Percentiles rank a stretch among this genome's conserved stretches.
phyloP scores from a whole-genome alignment of 306 rosid genomes.

The Alnus rubra region DNA sequence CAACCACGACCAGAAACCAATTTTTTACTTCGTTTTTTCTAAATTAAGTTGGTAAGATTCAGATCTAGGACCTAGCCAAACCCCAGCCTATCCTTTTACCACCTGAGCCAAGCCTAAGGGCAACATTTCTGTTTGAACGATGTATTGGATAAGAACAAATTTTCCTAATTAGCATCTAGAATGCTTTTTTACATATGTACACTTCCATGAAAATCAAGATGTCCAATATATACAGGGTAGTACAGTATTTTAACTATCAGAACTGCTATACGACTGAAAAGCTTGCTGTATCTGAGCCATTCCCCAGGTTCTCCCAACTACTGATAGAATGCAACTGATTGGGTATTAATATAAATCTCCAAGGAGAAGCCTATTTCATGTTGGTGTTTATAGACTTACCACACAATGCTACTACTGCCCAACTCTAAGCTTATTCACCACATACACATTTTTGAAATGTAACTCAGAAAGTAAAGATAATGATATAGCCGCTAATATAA shows the following conservation, averaged over 20 bases:
- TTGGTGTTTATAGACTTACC: background rate
- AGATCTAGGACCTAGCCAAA: background rate
- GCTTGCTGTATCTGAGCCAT: background rate
- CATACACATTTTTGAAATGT: background rate
- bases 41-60: no score
- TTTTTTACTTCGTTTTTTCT: no score
- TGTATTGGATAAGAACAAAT: no score
- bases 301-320: background rate
- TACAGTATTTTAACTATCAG: background rate
- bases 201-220: background rate
- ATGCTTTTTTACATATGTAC: background rate
- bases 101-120: background rate
- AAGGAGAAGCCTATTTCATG: background rate
- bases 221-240: background rate
- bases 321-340: background rate
- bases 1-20: no score
- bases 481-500: background rate
- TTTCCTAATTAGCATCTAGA: background rate
- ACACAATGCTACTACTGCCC: background rate
- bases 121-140: background rate
- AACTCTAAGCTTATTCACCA: background rate
- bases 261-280: background rate
- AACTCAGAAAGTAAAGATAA: background rate
- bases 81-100: background rate
- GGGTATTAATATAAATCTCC: background rate